Percentiles rank a stretch among this genome's conserved stretches.
These are phyloP conservation scores for Cryphonectria nitschkei DNA, from an alignment of 2,329 filamentous ascomycete genomes.

Conservation along the genomic window DNA sequence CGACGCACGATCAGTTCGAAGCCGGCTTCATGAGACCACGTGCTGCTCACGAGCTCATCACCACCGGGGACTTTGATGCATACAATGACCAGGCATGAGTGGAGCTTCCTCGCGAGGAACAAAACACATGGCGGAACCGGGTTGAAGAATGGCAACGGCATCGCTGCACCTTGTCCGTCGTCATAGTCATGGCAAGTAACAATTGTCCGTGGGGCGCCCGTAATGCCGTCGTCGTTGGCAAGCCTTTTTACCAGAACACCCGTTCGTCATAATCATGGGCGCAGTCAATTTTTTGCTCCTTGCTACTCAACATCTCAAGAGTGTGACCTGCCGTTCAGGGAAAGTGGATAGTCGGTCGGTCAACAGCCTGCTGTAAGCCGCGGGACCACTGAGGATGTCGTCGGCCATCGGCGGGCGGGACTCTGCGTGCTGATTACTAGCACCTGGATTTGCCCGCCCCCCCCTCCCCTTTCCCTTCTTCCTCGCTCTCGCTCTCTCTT, in stretches of 20 bases:
- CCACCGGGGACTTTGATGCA: not conserved
- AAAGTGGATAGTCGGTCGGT: conserved; percentile 17
- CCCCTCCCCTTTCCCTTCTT: not conserved
- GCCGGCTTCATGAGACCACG: conserved; percentile 6
- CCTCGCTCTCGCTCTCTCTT: not conserved
- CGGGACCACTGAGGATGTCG: not conserved
- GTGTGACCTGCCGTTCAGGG: conserved; percentile 21
- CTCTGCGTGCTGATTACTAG: not conserved
- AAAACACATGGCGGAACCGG: conserved; percentile 5
- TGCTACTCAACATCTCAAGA: not conserved
- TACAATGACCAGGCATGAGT: not conserved
- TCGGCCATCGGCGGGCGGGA: conserved; percentile 9
- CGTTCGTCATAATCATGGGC: not conserved
- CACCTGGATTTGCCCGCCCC: not conserved
- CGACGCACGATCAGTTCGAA: not conserved
- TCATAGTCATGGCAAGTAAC: not conserved
- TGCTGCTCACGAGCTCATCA: not conserved
- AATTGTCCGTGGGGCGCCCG: not conserved
- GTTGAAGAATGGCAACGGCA: not conserved
- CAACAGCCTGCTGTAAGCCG: not conserved
- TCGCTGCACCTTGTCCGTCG: not conserved
- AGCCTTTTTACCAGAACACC: not conserved
- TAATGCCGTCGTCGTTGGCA: not conserved
- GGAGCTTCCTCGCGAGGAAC: not conserved
- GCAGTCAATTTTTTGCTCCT: not conserved